Evolutionary conservation across 108 stramenopile genomes (phyloP).

Genomic region (Cyclostephanos tholiformis): DNA sequence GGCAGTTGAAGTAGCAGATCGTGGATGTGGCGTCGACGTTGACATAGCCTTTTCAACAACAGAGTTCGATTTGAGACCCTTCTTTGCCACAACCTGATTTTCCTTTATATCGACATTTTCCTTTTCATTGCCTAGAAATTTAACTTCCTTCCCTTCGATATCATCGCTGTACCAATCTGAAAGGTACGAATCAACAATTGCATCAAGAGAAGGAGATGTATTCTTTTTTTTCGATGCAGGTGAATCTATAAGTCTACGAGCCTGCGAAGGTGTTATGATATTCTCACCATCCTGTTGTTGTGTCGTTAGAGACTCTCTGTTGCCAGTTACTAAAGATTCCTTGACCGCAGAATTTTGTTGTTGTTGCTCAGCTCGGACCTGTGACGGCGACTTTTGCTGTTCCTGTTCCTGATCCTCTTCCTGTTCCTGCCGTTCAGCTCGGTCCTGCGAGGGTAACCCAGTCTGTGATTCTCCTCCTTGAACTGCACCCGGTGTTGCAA

Average conservation of each 20-base stretch:
- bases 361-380: neutral
- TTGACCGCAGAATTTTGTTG: neutral
- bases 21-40: neutral
- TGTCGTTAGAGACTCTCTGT: neutral
- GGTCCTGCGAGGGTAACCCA: neutral
- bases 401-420: neutral
- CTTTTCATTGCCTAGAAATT: neutral
- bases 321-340: neutral
- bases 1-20: neutral
- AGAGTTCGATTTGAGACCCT: neutral
- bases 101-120: neutral
- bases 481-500: neutral
- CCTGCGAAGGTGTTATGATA: conserved; percentile 10
- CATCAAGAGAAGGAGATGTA: neutral
- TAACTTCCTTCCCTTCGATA: neutral
- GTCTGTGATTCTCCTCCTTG: neutral
- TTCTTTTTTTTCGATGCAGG: neutral
- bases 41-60: neutral
- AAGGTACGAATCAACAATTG: neutral
- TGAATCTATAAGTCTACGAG: neutral
- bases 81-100: neutral
- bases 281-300: neutral
- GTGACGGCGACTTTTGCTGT: neutral
- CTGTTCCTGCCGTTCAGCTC: neutral
- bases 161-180: neutral